Evolutionary conservation across 2,329 filamentous ascomycete species (phyloP), one percentile per base, ranked within the genome.

Genomic region (Aspergillus hiratsukae): DNA sequence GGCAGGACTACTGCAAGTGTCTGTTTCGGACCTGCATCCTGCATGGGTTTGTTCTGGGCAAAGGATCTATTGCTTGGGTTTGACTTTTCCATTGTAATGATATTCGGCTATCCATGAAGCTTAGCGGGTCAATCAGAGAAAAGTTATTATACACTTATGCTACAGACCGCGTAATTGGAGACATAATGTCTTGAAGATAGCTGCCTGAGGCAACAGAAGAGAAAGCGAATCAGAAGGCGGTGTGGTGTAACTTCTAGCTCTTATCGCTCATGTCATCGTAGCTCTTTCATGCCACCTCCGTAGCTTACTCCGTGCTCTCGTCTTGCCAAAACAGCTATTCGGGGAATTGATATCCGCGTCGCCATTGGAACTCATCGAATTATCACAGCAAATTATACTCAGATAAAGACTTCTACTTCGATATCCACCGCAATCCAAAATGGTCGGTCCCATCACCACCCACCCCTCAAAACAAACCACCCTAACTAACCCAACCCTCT

Each of bases 391-490:
- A n/a, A n/a, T n/a, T n/a, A n/a, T n/a, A n/a, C n/a, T n/a, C n/a
- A n/a, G n/a, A n/a, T n/a, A n/a, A n/a, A n/a, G n/a, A n/a, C n/a
- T n/a, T n/a, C n/a, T n/a, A n/a, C n/a, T n/a, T n/a, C n/a, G n/a
- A n/a, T 5, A 19, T 21, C 11, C 19, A 10, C 19, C 41, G 21
- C 19, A 25, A 17, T 6, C 11, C 59, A 68, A 58, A 60, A 69
- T 68, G 66, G 66, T 67, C 57, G 17, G 25, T 23, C 50, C 21
- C 40, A 49, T 17, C 31, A 48, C 2, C 27, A 19, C 29, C 21
- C 52, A 21, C n/a, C 17, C 28, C 28, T 43, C 61, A 61, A 45
- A 51, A 25, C 28, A 25, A 48, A 28, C 27, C 14, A 50, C 48
- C 49, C 52, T 35, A 41, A 57, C 52, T 40, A 57, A 58, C 21